Evolutionary conservation across 805 yeast species (phyloP), one percentile per base, ranked within the genome.

Genomic region (Cyberlindnera misumaiensis): DNA sequence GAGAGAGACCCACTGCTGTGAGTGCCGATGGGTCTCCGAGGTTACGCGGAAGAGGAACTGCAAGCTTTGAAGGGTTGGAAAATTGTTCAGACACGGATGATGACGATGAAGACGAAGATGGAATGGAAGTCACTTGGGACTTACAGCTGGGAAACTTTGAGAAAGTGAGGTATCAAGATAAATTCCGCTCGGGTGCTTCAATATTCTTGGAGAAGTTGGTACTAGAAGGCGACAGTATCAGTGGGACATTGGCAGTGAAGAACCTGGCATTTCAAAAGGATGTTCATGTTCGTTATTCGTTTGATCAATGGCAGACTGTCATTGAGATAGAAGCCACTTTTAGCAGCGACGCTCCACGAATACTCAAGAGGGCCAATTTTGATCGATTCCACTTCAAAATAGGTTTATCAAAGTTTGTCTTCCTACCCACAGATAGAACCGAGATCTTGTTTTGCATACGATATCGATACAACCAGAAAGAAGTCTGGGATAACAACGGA

Each of bases 401-500:
- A 34, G 72, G 76, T 0, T 59, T 77, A 38, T 69, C 57, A 36
- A 63, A 60, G 36, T 51, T 52, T 17, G 49, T 43, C 26, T 39
- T 43, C 12, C 24, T 42, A 8, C 38, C 33, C 8, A 40, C 44
- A 30, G 43, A 51, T 25, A 37, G 42, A 4, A 46, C 47, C 1
- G 44, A 42, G 13, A 51, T 72, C 46, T 60, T 65, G 32, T 62
- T 83, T 48, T 84, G 94, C 51, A 69, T 53, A 3, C 41, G 58
- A 22, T 54, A 48, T 28, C 42, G 53, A 11, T 50, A 55, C 34
- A 39, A 39, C 5, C 28, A 31, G 11, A 69, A 70, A 12, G 88
- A 79, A 47, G 72, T 56, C 52, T 86, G 95, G 95, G 96, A 86
- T 58, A 86, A 83, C 62, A 87, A 86, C 60, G 45, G 60, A 28